Percentiles rank a stretch among this genome's conserved stretches.
Conservation (phyloP, 2,329 filamentous ascomycete species). For the Colletotrichum sp. region DNA sequence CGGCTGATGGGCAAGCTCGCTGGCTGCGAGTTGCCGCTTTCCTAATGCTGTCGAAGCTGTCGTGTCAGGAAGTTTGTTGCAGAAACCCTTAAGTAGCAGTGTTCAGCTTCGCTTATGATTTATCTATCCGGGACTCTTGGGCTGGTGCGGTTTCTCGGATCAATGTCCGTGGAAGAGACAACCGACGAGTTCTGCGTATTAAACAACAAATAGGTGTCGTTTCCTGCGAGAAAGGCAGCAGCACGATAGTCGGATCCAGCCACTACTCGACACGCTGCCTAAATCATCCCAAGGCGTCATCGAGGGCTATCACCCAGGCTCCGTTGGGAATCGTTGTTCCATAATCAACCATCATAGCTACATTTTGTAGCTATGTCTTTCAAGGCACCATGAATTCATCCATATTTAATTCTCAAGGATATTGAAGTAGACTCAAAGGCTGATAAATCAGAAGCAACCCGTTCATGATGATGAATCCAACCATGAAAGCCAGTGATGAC, state of each 20-base stretch:
- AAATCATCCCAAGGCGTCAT: not conserved
- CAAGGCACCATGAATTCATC: too few species aligned
- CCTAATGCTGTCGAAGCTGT: not conserved
- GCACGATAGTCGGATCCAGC: not conserved
- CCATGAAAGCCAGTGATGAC: not conserved
- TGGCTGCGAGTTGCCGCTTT: not conserved
- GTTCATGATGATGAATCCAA: not conserved
- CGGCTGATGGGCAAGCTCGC: not conserved
- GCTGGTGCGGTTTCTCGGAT: rapidly evolving
- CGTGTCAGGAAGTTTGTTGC: not conserved
- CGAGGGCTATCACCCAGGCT: not conserved
- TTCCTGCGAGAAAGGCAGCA: too few species aligned
- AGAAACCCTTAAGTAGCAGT: rapidly evolving
- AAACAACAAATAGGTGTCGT: too few species aligned
- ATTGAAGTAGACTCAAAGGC: not conserved
- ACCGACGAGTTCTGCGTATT: too few species aligned
- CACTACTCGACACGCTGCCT: rapidly evolving
- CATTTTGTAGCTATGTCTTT: too few species aligned
- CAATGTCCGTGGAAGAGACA: not conserved
- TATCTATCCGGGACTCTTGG: rapidly evolving
- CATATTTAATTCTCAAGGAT: not conserved
- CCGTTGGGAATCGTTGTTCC: not conserved
- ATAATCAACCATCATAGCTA: too few species aligned
- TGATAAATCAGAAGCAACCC: not conserved
- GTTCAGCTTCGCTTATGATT: not conserved